phyloP scores from a whole-genome alignment of 2,329 filamentous ascomycete species.

The Beauveria sp. region DNA sequence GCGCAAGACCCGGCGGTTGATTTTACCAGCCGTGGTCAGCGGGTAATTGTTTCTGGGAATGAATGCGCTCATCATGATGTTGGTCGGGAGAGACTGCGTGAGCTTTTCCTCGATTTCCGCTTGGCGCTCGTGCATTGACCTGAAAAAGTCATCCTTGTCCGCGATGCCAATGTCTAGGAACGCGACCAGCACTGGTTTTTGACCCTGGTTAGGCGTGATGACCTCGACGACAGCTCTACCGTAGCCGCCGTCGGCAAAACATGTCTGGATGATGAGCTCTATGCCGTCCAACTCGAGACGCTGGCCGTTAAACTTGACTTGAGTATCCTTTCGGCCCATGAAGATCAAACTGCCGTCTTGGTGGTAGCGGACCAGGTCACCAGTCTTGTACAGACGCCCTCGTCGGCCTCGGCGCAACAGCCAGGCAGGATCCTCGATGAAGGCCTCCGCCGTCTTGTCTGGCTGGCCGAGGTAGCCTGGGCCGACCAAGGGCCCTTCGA shows the following conservation, averaged over 20 bases:
- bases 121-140: not conserved
- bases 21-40: conserved; percentile 2
- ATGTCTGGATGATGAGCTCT: conserved; percentile 12
- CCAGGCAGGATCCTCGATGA: conserved; percentile 5
- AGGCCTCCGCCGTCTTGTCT: conserved; percentile 18
- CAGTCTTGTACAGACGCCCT: conserved; percentile 17
- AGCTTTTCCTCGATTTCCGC: not conserved
- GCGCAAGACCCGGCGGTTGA: not conserved
- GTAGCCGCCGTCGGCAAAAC: not conserved
- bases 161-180: not conserved
- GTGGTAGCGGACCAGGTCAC: conserved; percentile 30
- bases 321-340: conserved; percentile 43
- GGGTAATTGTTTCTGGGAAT: not conserved
- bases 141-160: not conserved
- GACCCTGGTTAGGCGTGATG: not conserved
- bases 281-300: conserved; percentile 35
- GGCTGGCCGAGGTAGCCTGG: conserved; percentile 13
- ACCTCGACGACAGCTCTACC: not conserved
- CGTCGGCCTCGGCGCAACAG: not conserved
- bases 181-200: not conserved
- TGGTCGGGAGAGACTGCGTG: not conserved
- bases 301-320: conserved; percentile 49
- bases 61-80: conserved; percentile 1
- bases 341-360: conserved; percentile 28
- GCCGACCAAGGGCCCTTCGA: conserved; percentile 14